Evolutionary conservation across 495 filamentous ascomycete species (phyloP).

Genomic region (Aspergillus indologenus): DNA sequence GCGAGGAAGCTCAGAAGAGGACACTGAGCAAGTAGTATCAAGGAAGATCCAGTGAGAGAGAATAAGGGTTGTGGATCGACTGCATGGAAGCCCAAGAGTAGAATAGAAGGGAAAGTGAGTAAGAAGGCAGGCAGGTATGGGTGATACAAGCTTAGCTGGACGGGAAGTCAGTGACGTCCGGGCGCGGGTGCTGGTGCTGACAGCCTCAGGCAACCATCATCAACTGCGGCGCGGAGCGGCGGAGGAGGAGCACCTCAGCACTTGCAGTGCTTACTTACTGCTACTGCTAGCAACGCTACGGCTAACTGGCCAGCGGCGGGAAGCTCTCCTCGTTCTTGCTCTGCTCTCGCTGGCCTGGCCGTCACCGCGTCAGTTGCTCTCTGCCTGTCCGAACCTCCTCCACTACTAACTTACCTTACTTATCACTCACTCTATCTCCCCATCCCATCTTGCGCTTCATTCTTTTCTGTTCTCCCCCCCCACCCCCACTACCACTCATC

Average conservation of each 20-base stretch:
- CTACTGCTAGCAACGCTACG: not conserved
- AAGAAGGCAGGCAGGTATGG: not conserved
- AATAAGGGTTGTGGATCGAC: not conserved
- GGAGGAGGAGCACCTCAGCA: too few relatives aligned
- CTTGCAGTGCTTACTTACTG: too few relatives aligned
- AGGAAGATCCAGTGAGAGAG: not conserved
- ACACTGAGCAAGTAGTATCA: not conserved
- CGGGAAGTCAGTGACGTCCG: not conserved
- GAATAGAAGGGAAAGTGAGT: not conserved
- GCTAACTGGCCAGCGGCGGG: not conserved
- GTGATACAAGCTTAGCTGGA: not conserved
- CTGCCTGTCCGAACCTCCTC: constrained; percentile 16
- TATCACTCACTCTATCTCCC: constrained; percentile 2
- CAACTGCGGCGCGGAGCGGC: too few relatives aligned
- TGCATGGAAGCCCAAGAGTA: not conserved
- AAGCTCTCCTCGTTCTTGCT: not conserved
- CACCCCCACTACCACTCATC: not conserved
- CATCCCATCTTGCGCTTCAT: constrained; percentile 20
- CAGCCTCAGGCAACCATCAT: constrained; percentile 32
- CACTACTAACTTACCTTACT: constrained; percentile 5
- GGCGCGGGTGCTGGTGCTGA: not conserved
- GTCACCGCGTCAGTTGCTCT: constrained; percentile 25
- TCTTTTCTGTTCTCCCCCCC: constrained; percentile 10
- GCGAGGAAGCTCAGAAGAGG: not conserved
- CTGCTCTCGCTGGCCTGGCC: constrained; percentile 13